Base-by-base conservation (phyloP, 257 asterid species). In the Solanum dulcamara region DNA sequence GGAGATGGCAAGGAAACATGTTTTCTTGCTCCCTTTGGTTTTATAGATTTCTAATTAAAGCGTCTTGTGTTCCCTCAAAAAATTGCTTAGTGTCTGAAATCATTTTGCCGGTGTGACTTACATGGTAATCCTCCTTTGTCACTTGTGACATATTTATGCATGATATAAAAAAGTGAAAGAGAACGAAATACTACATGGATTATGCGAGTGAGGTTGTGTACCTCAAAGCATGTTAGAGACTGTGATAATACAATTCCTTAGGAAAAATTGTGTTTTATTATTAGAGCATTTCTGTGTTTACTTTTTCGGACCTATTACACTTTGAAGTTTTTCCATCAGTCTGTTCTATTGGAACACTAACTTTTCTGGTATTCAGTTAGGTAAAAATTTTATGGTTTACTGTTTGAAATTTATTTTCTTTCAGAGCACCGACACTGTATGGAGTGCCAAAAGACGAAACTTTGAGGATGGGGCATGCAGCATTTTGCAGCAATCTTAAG, bases 391-490 rank as follows among this genome's bases (percentile, higher is more conserved):
- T 85, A 74, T 38, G 50, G 57, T 74, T 32, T 28, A 67, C 67
- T 60, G 70, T 51, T 85, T 64, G 7, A 37, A 18, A 30, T 53
- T 66, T 30, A n/a, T 53, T 46, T 62, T 66, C 57, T 38, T 67
- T 6, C 82, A 97, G 98, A 94, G 81, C 91, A 40, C 96, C 98
- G 6, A 97, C 99, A 35, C 98, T 97, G 30, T 92, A 89, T 74
- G 98, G 98, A 81, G 96, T 92, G 74, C 98, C 99, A 82, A 92
- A 98, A 93, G 99, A 97, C 35, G 98, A 93, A 91, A 94, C 98
- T 28, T 89, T 93, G 85, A 92, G 94, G 91, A 93, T 93, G 98
- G 98, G 98, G 70, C 99, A 93, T 84, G 91, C 93, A 37, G 93
- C 94, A 87, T 92, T 97, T 66, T 90, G 94, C 91, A 95, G 93